These are phyloP conservation scores for Trypanosoma mega DNA, from an alignment of 208 protist species.

Conservation along the genomic window DNA sequence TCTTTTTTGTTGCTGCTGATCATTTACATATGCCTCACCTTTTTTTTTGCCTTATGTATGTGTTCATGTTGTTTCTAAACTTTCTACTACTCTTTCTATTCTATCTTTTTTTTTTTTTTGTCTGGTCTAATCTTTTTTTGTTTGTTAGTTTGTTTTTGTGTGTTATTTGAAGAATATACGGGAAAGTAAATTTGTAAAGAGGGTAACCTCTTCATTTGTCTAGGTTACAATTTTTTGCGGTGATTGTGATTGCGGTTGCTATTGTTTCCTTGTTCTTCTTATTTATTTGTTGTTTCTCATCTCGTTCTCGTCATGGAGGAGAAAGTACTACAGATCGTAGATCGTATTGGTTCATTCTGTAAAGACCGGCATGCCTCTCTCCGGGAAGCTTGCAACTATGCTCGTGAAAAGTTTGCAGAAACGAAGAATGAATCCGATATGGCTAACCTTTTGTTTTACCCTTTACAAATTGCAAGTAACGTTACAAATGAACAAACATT, in stretches of 20 bases:
- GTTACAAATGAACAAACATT: constrained; percentile 10
- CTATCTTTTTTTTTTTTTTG: no score
- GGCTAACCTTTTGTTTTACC: constrained; percentile 19
- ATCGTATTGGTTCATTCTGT: constrained; percentile 11
- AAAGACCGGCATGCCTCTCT: constrained; percentile 21
- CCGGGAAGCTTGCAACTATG: constrained; percentile 13
- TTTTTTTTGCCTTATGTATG: no score
- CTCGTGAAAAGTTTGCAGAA: not conserved
- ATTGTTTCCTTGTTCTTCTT: constrained; percentile 13
- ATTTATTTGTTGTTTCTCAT: constrained; percentile 14
- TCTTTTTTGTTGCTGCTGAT: no score
- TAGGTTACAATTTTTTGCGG: no score
- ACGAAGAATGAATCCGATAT: not conserved
- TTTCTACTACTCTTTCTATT: no score
- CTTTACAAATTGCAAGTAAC: constrained; percentile 12
- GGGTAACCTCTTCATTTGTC: no score
- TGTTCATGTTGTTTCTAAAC: no score
- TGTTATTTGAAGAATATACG: no score
- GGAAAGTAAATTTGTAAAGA: no score
- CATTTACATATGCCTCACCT: no score
- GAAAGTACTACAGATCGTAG: constrained; percentile 8
- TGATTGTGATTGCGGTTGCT: constrained; percentile 11
- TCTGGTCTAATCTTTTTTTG: no score
- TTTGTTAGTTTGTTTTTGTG: no score
- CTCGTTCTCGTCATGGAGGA: constrained; percentile 2